Evolutionary conservation across 768 basidiomycete species (phyloP).

Genomic region (Trametes coccinea): DNA sequence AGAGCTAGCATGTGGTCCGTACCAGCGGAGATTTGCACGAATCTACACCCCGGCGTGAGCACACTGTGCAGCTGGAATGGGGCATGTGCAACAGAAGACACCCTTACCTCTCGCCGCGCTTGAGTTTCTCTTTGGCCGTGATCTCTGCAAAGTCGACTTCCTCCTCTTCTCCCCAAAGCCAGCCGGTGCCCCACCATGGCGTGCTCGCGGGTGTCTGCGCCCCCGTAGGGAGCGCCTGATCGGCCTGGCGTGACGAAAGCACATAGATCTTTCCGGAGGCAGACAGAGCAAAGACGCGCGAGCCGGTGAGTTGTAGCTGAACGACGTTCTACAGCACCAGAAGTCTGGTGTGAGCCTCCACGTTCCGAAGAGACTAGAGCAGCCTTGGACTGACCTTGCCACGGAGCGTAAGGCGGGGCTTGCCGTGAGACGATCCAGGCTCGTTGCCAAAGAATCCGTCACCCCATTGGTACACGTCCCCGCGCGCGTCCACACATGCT

Average conservation of each 20-base stretch:
- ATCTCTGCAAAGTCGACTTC: slow-evolving; percentile 62
- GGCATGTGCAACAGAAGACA: not conserved
- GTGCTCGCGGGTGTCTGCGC: slow-evolving; percentile 44
- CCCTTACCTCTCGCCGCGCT: slow-evolving; percentile 65
- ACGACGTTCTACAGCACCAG: slow-evolving; percentile 58
- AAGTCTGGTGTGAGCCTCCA: too few relatives aligned
- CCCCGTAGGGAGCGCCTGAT: slow-evolving; percentile 46
- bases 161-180: slow-evolving; percentile 56
- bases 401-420: slow-evolving; percentile 56
- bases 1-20: slow-evolving; percentile 69
- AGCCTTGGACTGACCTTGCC: slow-evolving; percentile 54
- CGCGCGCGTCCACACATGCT: slow-evolving; percentile 75
- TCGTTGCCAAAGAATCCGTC: slow-evolving; percentile 51
- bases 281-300: slow-evolving; percentile 76
- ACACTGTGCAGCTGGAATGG: not conserved
- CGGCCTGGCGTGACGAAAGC: slow-evolving; percentile 51
- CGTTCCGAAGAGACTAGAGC: too few relatives aligned
- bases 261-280: slow-evolving; percentile 74
- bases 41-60: slow-evolving; percentile 43
- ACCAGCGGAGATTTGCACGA: slow-evolving; percentile 74
- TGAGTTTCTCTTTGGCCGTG: slow-evolving; percentile 52
- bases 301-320: slow-evolving; percentile 57
- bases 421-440: slow-evolving; percentile 27
- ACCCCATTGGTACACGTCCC: slow-evolving; percentile 88
- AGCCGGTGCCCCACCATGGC: slow-evolving; percentile 63